A percentile compares a stretch with the other conserved stretches of the same genome.
phyloP scores from a whole-genome alignment of 2,329 filamentous ascomycete genomes.

The Colletotrichum sp. region DNA sequence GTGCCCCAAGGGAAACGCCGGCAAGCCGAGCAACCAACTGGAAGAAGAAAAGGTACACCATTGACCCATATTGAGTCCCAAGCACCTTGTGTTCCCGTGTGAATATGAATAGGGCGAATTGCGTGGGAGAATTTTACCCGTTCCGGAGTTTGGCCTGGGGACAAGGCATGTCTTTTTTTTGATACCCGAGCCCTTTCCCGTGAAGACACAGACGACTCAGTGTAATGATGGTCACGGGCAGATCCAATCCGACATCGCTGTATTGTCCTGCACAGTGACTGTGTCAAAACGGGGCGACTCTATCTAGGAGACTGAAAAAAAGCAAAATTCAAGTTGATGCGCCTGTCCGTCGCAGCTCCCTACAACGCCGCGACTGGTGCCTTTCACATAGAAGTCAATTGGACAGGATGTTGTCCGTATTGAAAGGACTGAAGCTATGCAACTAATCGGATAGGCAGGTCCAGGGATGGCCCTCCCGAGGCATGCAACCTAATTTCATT shows the following conservation, averaged over 20 bases:
- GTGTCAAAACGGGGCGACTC: neutral
- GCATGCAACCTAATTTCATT: slow-evolving; percentile 13
- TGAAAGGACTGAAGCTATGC: neutral
- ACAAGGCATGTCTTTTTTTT: slow-evolving; percentile 15
- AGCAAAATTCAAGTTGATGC: neutral
- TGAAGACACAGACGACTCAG: neutral
- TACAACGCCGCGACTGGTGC: neutral
- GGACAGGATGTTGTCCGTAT: neutral
- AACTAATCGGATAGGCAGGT: neutral
- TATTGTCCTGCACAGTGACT: neutral
- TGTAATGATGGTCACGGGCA: neutral
- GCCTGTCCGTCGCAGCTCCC: no score
- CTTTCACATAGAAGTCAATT: neutral
- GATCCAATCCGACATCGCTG: neutral
- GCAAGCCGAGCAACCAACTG: neutral
- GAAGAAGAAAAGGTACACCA: neutral
- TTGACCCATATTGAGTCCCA: neutral
- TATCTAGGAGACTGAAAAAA: neutral
- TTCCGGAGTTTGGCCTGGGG: slow-evolving; percentile 9
- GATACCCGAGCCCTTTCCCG: slow-evolving; percentile 11
- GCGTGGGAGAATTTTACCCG: neutral
- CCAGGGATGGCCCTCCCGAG: slow-evolving; percentile 4
- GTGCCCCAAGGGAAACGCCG: neutral
- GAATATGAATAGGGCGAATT: neutral
- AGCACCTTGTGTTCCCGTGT: neutral